Conservation (phyloP, 352 stramenopile species). For the Pythium utonaiense region DNA sequence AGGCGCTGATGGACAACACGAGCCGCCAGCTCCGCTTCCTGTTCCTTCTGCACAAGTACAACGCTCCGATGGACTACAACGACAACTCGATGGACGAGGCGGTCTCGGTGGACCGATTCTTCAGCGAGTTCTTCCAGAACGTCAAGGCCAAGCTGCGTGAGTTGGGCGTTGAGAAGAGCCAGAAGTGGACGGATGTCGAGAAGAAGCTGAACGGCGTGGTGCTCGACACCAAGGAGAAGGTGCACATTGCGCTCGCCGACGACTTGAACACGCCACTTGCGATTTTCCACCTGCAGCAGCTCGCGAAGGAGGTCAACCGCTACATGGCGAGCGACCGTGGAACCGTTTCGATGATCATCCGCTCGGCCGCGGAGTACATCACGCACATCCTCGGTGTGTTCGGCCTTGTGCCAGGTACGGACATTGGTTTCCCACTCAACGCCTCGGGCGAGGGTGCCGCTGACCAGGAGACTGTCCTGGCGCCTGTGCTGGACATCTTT, state of each 20-base stretch:
- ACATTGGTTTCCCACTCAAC: conserved; percentile 80
- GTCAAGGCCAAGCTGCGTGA: conserved; percentile 87
- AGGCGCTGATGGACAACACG: conserved; percentile 83
- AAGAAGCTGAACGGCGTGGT: conserved; percentile 66
- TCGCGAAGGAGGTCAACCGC: conserved; percentile 84
- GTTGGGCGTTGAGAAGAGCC: conserved; percentile 68
- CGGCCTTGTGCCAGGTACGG: conserved; percentile 65
- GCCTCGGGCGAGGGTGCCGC: conserved; percentile 29
- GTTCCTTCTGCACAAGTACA: conserved; percentile 94
- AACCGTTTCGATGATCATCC: conserved; percentile 79
- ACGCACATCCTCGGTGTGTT: conserved; percentile 86
- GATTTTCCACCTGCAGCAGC: conserved; percentile 65
- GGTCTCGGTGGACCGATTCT: conserved; percentile 87
- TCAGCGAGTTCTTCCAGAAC: conserved; percentile 93
- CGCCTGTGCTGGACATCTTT: conserved; percentile 89
- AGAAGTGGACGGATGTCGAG: conserved; percentile 78
- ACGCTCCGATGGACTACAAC: conserved; percentile 93
- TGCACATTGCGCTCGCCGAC: conserved; percentile 78
- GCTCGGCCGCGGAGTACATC: conserved; percentile 83
- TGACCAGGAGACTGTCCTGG: conserved; percentile 79
- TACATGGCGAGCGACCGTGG: conserved; percentile 67
- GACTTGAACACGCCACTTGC: conserved; percentile 90
- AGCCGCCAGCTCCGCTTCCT: conserved; percentile 83
- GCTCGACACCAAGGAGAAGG: conserved; percentile 73
- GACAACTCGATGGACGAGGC: conserved; percentile 94